A percentile compares a stretch with the other conserved stretches of the same genome.
Evolutionary conservation across 139 green algal species (phyloP).

Genomic region (Chlamydomonas sphaeroides): DNA sequence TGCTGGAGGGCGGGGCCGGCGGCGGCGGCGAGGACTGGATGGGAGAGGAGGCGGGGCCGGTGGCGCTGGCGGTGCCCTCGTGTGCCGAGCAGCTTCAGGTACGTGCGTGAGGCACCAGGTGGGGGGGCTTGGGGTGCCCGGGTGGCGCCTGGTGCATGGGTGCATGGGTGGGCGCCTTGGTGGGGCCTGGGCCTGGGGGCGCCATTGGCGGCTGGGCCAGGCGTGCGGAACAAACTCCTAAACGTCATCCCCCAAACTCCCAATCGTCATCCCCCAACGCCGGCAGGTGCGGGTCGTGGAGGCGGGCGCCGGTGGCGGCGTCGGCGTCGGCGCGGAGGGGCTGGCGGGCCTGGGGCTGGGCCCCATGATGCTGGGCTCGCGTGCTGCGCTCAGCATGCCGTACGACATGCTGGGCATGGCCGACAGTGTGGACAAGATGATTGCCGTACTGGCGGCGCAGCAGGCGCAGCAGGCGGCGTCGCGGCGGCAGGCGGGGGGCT

Average conservation of each 20-base stretch:
- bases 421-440: constrained; percentile 40
- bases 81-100: constrained; percentile 18
- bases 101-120: no score
- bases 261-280: no score
- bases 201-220: no score
- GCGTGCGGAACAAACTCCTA: no score
- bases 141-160: no score
- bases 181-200: no score
- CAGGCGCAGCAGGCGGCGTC: not conserved
- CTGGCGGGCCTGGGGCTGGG: constrained; percentile 33
- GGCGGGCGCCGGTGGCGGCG: not conserved
- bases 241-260: not conserved
- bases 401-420: constrained; percentile 62
- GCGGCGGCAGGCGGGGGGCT: no score
- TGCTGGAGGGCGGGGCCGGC: not conserved
- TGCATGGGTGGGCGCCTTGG: no score
- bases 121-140: no score
- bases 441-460: constrained; percentile 4
- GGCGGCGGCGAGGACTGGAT: constrained; percentile 18
- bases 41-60: not conserved
- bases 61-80: not conserved
- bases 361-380: constrained; percentile 52
- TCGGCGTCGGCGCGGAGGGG: not conserved
- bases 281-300: constrained; percentile 13
- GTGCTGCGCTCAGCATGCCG: constrained; percentile 59